Evolutionary conservation across 2,329 filamentous ascomycete genomes (phyloP), one percentile per base, ranked within the genome.

Genomic region (Scedosporium aurantiacum): DNA sequence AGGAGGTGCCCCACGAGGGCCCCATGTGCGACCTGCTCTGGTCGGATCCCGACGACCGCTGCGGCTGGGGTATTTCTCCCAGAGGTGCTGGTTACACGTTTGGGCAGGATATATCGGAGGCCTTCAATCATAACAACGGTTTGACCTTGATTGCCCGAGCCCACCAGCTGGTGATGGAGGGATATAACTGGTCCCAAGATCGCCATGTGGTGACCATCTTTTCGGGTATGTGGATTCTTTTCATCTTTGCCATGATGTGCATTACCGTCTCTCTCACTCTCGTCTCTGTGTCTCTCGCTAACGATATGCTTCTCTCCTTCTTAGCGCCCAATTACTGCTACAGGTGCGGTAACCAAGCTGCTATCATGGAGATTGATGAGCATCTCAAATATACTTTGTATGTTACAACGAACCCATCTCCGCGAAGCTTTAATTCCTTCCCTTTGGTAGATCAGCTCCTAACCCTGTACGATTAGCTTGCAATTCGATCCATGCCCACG

Each of bases 341-440:
- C 82, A 86, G 94, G 74, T 99, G 94, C 73, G 94, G 94, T 72
- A 99, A 99, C 77, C 94, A 97, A 77, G 94, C 94, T 62, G 94
- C 94, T n/a, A 97, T 99, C 75, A 99, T 99, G 94, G 94, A 97
- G 78, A 99, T 99, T 75, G 94, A 97, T 67, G 94, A 99, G 78
- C 92, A 97, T 75, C 79, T 99, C 73, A 97, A 99, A 81, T 99
- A 97, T 78, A 97, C 94, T 71, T 97, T 99, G 93, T 97, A 83
- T 76, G 91, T 86, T 40, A 32, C 55, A 25, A 23, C 6, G 18
- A 23, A 27, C 18, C 21, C 32, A 14, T 45, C 43, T 43, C 47
- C 62, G 25, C 6, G 40, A 61, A 59, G 54, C 60, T 58, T 37
- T 2, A 37, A 12, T 10, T 10, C 32, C 32, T 12, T 37, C 8